phyloP scores from a whole-genome alignment of 768 basidiomycete genomes.

The Kwoniella botswanensis region DNA sequence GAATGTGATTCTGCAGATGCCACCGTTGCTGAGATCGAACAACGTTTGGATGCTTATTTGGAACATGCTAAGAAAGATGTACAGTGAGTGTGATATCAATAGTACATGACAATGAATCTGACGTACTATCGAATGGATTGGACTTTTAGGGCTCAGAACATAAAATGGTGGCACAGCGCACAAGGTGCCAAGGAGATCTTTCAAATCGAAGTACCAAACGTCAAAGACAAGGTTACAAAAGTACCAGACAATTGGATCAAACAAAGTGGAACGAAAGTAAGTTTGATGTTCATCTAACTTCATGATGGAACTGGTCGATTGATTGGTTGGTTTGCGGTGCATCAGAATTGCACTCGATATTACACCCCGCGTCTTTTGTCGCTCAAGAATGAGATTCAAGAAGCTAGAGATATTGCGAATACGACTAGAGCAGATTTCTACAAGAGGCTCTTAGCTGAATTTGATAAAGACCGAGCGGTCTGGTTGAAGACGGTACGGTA shows the following conservation, averaged over 20 bases:
- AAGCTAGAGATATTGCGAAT: conserved; percentile 86
- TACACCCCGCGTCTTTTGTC: conserved; percentile 72
- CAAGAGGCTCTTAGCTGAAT: conserved; percentile 50
- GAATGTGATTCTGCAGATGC: conserved; percentile 77
- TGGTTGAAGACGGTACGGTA: conserved; percentile 56
- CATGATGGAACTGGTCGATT: background rate
- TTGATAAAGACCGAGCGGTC: conserved; percentile 53
- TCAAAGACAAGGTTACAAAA: conserved; percentile 70
- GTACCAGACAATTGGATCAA: conserved; percentile 87
- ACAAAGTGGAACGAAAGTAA: conserved; percentile 76
- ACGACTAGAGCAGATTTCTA: conserved; percentile 83
- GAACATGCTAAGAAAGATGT: conserved; percentile 66
- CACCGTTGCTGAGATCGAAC: conserved; percentile 74
- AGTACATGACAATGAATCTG: background rate
- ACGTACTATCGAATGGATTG: background rate
- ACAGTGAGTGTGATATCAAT: conserved; percentile 62
- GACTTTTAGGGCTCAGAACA: too few relatives aligned
- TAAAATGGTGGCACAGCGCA: conserved; percentile 69
- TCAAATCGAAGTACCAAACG: conserved; percentile 72
- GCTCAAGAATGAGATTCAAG: conserved; percentile 81
- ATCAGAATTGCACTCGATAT: conserved; percentile 75
- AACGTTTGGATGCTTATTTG: conserved; percentile 70
- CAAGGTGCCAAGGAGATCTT: conserved; percentile 93
- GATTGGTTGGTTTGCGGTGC: too few relatives aligned
- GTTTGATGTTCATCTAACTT: conserved; percentile 19